Conservation (phyloP, 73 alveolate species). For the Tetrahymena elliotti region DNA sequence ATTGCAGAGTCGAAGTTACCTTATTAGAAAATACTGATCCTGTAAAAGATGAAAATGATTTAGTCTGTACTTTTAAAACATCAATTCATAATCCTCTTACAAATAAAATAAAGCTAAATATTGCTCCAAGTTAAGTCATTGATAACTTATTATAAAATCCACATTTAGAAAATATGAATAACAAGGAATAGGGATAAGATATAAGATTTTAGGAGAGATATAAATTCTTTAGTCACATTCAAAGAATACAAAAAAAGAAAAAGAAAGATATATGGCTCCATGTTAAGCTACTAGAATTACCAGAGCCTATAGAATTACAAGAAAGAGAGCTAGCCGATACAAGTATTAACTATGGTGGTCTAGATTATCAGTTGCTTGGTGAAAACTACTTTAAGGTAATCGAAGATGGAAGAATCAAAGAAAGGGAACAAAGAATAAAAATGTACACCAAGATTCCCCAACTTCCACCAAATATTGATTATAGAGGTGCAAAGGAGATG, state of each 20-base stretch:
- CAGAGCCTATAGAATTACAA: constrained; percentile 34
- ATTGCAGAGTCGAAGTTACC: constrained; percentile 50
- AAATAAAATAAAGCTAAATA: background rate
- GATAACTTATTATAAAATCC: constrained; percentile 1
- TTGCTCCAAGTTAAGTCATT: background rate
- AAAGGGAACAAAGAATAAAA: constrained; percentile 1
- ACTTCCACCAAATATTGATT: constrained; percentile 25
- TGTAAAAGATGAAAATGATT: constrained; percentile 46
- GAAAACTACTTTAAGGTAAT: constrained; percentile 21
- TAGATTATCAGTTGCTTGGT: constrained; percentile 19
- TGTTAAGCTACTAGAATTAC: constrained; percentile 18
- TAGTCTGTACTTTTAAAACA: constrained; percentile 23
- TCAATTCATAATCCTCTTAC: constrained; percentile 37
- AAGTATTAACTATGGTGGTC: constrained; percentile 29
- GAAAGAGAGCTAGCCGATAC: constrained; percentile 14
- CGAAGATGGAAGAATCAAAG: constrained; percentile 2
- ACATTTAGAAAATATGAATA: constrained; percentile 28
- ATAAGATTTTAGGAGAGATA: constrained; percentile 26
- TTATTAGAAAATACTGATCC: constrained; percentile 54
- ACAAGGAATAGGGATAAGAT: constrained; percentile 22
- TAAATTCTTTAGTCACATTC: constrained; percentile 18
- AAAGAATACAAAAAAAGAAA: background rate
- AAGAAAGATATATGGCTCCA: constrained; percentile 30
- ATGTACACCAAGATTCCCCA: constrained; percentile 24
- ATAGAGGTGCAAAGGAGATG: constrained; percentile 16